Base-by-base conservation (phyloP, 2,329 filamentous ascomycete genomes). In the Claviceps digitariae region DNA sequence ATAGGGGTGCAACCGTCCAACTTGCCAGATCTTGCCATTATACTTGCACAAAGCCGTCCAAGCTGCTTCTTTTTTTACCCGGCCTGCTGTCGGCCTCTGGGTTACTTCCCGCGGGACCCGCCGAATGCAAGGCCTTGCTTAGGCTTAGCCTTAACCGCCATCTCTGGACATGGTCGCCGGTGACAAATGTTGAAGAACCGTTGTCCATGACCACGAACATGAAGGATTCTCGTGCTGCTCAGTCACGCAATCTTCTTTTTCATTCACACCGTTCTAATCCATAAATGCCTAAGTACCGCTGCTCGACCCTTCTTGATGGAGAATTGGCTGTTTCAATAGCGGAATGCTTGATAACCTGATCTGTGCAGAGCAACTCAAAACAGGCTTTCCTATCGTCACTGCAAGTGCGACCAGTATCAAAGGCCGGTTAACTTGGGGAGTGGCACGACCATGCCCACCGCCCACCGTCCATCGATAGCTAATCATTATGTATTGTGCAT, bases 81-180 rank as follows among this genome's bases (percentile, higher is more conserved):
- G 38, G 49, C 47, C 47, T 50, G 46, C 45, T 57, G 48, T 47
- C 43, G 51, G 45, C 52, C 54, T 52, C 36, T 54, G 52, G 59
- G 57, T 60, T 60, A 61, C 59, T 60, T 61, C 58, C 59, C 59
- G 59, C 43, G 48, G 36, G 48, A 52, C 58, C 56, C 55, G 55
- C 58, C 47, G 50, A 38, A 54, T 54, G 51, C 53, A 31, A 44
- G 20, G 17, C 53, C 34, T 47, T 29, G 50, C 41, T 15, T 44
- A 12, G 41, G 41, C 41, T 44, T 44, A 44, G 41, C 10, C 45
- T 20, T 31, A 21, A 47, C 10, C 10, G 15, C 45, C 25, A 29
- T 31, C 15, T 47, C 15, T 47, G 23, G 2, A 47, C 44, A 34
- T 31, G 17, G 29, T 27, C 2, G 27, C 20, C 6, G 23, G n/a